Base-by-base conservation (phyloP, 2,329 filamentous ascomycete species). In the Cladosporium colombiae region DNA sequence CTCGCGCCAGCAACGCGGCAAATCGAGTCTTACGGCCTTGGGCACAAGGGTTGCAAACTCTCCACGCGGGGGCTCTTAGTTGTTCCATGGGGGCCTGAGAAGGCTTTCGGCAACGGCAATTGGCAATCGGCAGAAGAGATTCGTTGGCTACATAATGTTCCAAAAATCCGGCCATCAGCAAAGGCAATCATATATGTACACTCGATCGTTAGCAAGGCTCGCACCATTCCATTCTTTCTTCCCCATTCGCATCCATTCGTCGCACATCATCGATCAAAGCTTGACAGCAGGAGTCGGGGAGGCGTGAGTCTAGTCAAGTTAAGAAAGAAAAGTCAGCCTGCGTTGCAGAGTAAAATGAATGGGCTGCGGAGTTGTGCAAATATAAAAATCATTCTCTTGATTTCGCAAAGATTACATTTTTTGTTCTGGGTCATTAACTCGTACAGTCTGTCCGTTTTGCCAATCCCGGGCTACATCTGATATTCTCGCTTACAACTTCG, bases 401-500 rank as follows among this genome's bases (percentile, higher is more conserved):
- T 55, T 55, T 55, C 18, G 52, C 52, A 29, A 55, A 55, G 6
- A 33, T 55, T 55, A 55, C 31, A 55, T 31, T 57, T 18, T 7
- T 50, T 50, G n/a, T 29, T 40, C 35, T 46, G 53, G 61, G 27
- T 23, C 35, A 29, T 63, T 35, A 37, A 31, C 33, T 63, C 61
- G 61, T 63, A 63, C 61, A 63, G 50, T 63, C 50, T 63, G 61
- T 56, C 50, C 61, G 31, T n/a, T 62, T 63, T 56, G 33, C 27
- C 31, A 5, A n/a, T 33, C 25, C 50, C 21, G 18, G n/a, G 5
- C 46, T 52, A 29, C n/a, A 18, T 52, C 13, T 8, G 16, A 16
- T 10, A 13, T 25, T 37, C 18, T n/a, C 33, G 3, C 35, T 53
- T n/a, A 76, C 71, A 76, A 74, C 76, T 83, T 83, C 55, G 81